phyloP scores from a whole-genome alignment of 371 early-diverging fungal genomes.

The Phascolomyces articulosus region DNA sequence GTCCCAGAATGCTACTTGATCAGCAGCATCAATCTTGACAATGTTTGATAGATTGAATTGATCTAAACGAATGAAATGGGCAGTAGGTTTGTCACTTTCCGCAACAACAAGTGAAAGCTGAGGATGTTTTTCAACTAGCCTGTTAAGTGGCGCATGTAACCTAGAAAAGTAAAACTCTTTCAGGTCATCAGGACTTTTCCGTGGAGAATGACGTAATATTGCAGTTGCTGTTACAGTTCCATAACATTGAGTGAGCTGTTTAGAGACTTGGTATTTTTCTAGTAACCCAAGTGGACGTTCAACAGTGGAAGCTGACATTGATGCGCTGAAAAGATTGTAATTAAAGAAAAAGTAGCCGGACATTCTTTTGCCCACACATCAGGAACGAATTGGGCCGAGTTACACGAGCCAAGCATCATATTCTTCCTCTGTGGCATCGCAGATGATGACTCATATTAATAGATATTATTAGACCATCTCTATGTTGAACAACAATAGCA shows the following conservation, averaged over 20 bases:
- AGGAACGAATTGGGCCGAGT: too few species aligned
- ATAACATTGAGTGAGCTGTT: constrained; percentile 30
- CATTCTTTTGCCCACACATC: neutral
- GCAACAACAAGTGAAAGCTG: constrained; percentile 22
- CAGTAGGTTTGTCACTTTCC: constrained; percentile 17
- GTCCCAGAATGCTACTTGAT: constrained; percentile 13
- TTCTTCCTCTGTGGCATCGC: too few species aligned
- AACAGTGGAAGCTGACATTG: neutral
- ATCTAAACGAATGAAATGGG: constrained; percentile 27
- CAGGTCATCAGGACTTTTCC: neutral
- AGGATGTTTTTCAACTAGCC: constrained; percentile 30
- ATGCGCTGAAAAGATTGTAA: neutral
- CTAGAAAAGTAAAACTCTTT: constrained; percentile 19
- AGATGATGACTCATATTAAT: too few species aligned
- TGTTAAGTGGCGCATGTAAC: constrained; percentile 23
- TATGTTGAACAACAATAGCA: too few species aligned
- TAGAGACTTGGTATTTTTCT: constrained; percentile 47
- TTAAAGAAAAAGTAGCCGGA: neutral
- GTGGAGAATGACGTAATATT: constrained; percentile 19
- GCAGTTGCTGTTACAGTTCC: constrained; percentile 36
- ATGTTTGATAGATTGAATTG: constrained; percentile 23
- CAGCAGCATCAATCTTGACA: constrained; percentile 9
- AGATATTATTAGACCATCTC: too few species aligned
- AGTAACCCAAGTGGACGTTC: constrained; percentile 29
- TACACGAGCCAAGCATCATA: too few species aligned